These are phyloP conservation scores for Anisogramma anomala DNA, from an alignment of 2,329 filamentous ascomycete species.

Conservation along the genomic window DNA sequence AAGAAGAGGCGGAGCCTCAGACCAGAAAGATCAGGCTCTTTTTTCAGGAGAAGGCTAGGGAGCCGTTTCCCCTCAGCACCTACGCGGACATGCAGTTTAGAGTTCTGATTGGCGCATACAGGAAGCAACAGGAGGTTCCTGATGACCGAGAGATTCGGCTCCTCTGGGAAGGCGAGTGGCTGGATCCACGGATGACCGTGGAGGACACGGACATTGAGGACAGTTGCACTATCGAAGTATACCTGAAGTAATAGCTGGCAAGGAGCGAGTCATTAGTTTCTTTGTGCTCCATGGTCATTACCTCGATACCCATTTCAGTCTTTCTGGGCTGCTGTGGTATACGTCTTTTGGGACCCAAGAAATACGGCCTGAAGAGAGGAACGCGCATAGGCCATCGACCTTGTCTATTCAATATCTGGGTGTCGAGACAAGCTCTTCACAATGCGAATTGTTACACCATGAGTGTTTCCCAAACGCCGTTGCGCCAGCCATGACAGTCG, in stretches of 20 bases:
- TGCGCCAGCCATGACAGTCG: conserved; percentile 11
- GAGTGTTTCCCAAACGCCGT: conserved; percentile 8
- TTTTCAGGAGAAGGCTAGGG: conserved; percentile 40
- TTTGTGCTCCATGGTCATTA: neutral
- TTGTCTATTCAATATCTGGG: conserved; percentile 3
- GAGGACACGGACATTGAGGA: conserved; percentile 62
- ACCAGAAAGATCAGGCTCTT: conserved; percentile 35
- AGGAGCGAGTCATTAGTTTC: neutral
- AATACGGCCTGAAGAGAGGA: neutral
- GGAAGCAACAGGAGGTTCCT: conserved; percentile 39
- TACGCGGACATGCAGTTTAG: conserved; percentile 45
- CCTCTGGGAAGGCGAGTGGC: conserved; percentile 62
- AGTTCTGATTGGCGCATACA: conserved; percentile 52
- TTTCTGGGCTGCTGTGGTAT: neutral
- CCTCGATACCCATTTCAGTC: conserved; percentile 8
- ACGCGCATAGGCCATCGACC: neutral
- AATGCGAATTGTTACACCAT: conserved; percentile 6
- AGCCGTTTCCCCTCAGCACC: conserved; percentile 40
- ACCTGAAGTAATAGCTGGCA: conserved; percentile 38
- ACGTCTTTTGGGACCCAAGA: neutral
- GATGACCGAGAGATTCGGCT: conserved; percentile 46
- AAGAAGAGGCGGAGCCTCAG: conserved; percentile 16
- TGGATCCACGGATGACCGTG: conserved; percentile 50
- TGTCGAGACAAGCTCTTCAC: conserved; percentile 2
- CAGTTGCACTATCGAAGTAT: conserved; percentile 64